Evolutionary conservation across 345 rosid species (phyloP).

Genomic region (Brassica napus): Da-Ae NC_063435.1:1828001-1828500

Average conservation of each 20-base stretch:
- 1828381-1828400: not conserved
- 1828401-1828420: not conserved
- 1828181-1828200: too few relatives aligned
- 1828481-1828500: not conserved
- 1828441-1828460: not conserved
- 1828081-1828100: not conserved
- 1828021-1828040: conserved; percentile 77
- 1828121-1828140: conserved; percentile 90
- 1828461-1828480: not conserved
- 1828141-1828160: conserved; percentile 96
- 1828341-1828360: not conserved
- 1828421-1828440: not conserved
- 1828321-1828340: not conserved
- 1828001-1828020: conserved; percentile 89
- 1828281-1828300: not conserved
- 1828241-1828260: not conserved
- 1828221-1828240: not conserved
- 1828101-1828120: conserved; percentile 67
- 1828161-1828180: conserved; percentile 6
- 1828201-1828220: not conserved
- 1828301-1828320: not conserved
- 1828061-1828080: not conserved
- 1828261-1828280: not conserved
- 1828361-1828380: not conserved
- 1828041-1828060: not conserved